Base-by-base conservation (phyloP, 345 rosid genomes). In the Camelina hispida region DNA sequence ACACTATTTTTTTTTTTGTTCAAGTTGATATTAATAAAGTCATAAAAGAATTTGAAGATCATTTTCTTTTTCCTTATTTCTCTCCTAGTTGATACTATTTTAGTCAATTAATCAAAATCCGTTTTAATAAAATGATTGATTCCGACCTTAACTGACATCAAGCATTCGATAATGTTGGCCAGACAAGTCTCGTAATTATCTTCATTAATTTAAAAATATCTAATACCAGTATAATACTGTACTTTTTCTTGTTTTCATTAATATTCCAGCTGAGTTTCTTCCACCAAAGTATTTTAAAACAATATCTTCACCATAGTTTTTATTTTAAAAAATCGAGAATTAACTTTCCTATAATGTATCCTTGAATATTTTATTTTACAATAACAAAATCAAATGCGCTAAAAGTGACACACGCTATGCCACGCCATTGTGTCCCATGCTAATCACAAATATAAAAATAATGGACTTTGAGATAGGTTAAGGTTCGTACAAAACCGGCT, bases 131-230 rank as follows among this genome's bases (percentile, higher is more conserved):
- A 50, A 50, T 38, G 18, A 52, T 53, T 61, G 50, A 53, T 53
- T 61, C 79, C 57, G 50, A 69, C 69, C 60, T 20, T 68, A 61
- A 60, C 69, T 74, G 73, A 74, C 78, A 74, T 6, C 50, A 59
- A 67, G 68, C 73, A 59, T 59, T 75, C 61, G 61, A 58, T 17
- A 67, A 67, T 53, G 56, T 62, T 75, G 67, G 61, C 62, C 53
- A 75, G 10, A 58, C 53, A 38, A 48, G 17, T 47, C 16, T 75
- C 52, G 58, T 59, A 23, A 37, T 14, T 23, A 47, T 56, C 48
- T 35, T 9, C 28, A 54, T 9, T 12, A 6, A 2, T n/a, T 64
- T n/a, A 7, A 32, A 0, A 53, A 44, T 1, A 32, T 7, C 5
- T 55, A 50, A 7, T 5, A 23, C 5, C 44, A 50, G 1, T 5